Base-by-base conservation (phyloP, 179 eudicot species). In the Amaranthus tricolor region DNA sequence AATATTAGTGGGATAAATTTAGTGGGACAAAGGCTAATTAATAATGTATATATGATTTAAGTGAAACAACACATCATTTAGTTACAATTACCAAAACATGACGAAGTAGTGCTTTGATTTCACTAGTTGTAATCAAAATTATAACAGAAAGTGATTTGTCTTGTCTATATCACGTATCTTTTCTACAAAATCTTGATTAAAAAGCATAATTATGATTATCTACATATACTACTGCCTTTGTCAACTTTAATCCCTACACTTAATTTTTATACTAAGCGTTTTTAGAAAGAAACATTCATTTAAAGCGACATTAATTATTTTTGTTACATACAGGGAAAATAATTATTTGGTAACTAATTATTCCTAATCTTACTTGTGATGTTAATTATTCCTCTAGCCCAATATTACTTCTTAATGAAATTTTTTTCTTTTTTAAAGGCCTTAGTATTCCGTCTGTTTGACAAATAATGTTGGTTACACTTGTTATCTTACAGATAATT, bases 121-220 rank as follows among this genome's bases (percentile, higher is more conserved):
- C 19, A 40, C 5, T 9, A n/a, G 13, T 1, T 15, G 20, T 5
- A 7, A 10, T 15, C 2, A 56, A 31, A 7, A 4, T 56, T 56
- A 65, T 68, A 68, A 60, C 49, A 58, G 79, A 76, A 5, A 68
- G 73, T 50, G 79, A 76, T 76, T 74, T 68, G 79, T 76, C 68
- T 50, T 51, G 47, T 74, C 44, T 57, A 11, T 58, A 11, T 58
- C 58, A 54, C 53, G 16, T 11, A 43, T 61, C 45, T 76, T 68
- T 62, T 49, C 61, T 60, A 76, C 47, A 59, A 67, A 59, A 69
- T 57, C 74, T 68, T 76, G 73, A 59, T 76, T 68, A 59, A 59
- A 76, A 48, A 60, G 44, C 68, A 68, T 56, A 20, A 56, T 56
- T 56, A 56, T 56, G 17, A n/a, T 17, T 56, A 56, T 31, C 3